phyloP scores from a whole-genome alignment of 140 eudicot genomes.

The Ambrosia hybrid region DNA sequence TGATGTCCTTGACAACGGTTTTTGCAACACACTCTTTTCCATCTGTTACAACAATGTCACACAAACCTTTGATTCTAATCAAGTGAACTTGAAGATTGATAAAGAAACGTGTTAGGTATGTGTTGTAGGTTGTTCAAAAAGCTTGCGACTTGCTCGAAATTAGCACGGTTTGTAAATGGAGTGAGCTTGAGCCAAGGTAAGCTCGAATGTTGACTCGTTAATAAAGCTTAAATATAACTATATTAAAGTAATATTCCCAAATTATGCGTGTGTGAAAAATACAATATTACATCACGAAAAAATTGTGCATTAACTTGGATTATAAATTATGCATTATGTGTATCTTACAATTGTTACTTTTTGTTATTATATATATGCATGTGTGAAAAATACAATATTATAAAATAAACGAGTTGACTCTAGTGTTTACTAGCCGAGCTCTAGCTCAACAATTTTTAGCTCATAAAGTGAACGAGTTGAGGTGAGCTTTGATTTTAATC shows the following conservation, averaged over 20 bases:
- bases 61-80: background rate
- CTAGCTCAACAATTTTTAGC: background rate
- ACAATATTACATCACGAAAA: too few relatives aligned
- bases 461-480: background rate
- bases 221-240: too few relatives aligned
- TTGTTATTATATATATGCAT: too few relatives aligned
- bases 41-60: constrained; percentile 18
- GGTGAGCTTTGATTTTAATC: background rate
- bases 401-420: background rate
- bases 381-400: background rate
- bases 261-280: too few relatives aligned
- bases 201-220: background rate
- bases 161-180: background rate
- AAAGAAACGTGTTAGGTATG: background rate
- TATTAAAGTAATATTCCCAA: too few relatives aligned
- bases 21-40: constrained; percentile 22
- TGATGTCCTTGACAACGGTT: background rate
- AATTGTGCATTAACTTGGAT: background rate
- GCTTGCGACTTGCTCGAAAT: background rate
- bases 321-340: too few relatives aligned
- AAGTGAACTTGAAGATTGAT: background rate
- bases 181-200: background rate
- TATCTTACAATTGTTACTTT: too few relatives aligned
- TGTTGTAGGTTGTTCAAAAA: background rate
- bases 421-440: background rate